Base-by-base conservation (phyloP, 345 rosid species). In the Euphorbia peplus region DNA sequence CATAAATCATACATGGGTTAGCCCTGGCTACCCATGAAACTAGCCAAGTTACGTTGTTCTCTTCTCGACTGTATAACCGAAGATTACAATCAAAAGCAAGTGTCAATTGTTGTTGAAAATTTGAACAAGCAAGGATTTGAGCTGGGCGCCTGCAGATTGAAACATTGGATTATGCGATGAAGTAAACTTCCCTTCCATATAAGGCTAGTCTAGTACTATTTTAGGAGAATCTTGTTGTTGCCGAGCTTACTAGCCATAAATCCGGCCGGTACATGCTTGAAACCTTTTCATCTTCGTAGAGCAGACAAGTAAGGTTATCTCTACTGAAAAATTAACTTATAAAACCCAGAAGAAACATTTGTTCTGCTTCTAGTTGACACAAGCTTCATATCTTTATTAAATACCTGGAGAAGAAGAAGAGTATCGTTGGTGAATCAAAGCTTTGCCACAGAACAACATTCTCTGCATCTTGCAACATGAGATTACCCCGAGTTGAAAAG, bases 401-500 rank as follows among this genome's bases (percentile, higher is more conserved):
- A 55, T 24, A 11, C 16, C 28, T 55, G 60, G 18, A 10, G 22
- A 13, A 32, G 60, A 55, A 55, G 60, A 25, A 69, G 52, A 2
- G 66, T 62, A 24, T 62, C 32, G 66, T 42, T 8, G 66, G 66
- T 0, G 66, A 62, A 28, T 25, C 52, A 15, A 62, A 62, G 46
- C 66, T 61, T 21, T 61, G 64, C 64, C 64, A 61, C 0, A 61
- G 44, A 61, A 61, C 12, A 1, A 37, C 15, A 22, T 50, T 50
- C 35, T 24, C n/a, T 0, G 29, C 24, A 32, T 22, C 29, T 21
- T 24, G 66, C 48, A 62, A 32, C 24, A 61, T 30, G 22, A 61
- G 46, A 21, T 60, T 60, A 13, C 64, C 64, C 37, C 37, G 4
- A 24, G 25, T 53, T 22, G 19, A 10, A 9, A 21, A 53, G 60